These are phyloP conservation scores for Helenozyma rhizophorensis DNA, from an alignment of 805 yeast species.

Conservation along the genomic window DNA sequence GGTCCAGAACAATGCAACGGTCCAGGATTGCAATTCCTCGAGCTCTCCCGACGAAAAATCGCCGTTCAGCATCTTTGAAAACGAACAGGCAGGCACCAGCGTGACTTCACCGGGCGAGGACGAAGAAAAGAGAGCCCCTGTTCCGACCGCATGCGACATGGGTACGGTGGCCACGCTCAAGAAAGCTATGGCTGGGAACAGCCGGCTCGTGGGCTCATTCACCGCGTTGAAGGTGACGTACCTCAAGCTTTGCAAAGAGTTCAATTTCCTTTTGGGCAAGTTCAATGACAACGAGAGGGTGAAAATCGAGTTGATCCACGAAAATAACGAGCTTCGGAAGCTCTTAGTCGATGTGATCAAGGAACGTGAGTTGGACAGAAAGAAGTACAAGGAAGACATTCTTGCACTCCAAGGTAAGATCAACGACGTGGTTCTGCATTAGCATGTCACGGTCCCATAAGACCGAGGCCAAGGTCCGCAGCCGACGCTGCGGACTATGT, in stretches of 20 bases:
- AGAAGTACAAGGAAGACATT: slow-evolving; percentile 13
- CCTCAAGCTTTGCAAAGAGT: slow-evolving; percentile 35
- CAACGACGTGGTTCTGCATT: too few relatives aligned
- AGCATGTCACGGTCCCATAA: too few relatives aligned
- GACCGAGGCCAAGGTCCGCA: too few relatives aligned
- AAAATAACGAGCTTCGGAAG: slow-evolving; percentile 29
- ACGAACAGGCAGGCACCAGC: too few relatives aligned
- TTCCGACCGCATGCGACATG: slow-evolving; percentile 6
- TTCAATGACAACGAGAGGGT: slow-evolving; percentile 34
- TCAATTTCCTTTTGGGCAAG: slow-evolving; percentile 30
- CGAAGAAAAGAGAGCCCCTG: background rate
- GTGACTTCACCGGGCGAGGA: slow-evolving; percentile 1
- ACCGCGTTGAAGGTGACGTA: slow-evolving; percentile 32
- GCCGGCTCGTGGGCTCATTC: slow-evolving; percentile 27
- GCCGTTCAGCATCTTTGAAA: background rate
- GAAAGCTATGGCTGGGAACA: slow-evolving; percentile 20
- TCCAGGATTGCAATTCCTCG: too few relatives aligned
- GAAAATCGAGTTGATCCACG: slow-evolving; percentile 32
- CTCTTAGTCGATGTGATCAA: slow-evolving; percentile 26
- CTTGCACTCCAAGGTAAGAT: too few relatives aligned
- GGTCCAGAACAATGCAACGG: background rate
- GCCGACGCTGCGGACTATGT: too few relatives aligned
- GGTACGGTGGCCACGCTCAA: slow-evolving; percentile 18
- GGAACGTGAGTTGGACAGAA: slow-evolving; percentile 21
- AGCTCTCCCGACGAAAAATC: background rate